Evolutionary conservation across 768 basidiomycete species (phyloP), one percentile per base, ranked within the genome.

Genomic region (Saitozyma sp.): DNA sequence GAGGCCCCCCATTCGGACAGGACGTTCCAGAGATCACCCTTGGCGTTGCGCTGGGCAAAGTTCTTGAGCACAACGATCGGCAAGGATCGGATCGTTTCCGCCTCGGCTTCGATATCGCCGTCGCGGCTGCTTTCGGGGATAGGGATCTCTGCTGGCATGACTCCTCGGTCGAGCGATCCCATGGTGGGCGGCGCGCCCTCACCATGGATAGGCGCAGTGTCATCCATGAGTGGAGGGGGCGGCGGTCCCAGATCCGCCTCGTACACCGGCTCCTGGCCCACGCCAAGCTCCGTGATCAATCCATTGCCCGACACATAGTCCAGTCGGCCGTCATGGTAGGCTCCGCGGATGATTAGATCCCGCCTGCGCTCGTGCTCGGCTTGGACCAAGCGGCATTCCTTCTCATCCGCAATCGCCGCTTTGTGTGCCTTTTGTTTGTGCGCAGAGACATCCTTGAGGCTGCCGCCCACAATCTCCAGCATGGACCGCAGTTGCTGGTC

Each of bases 41-140:
- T 85, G 50, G 83, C 81, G 3, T 71, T 84, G 68, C 85, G 87
- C 13, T 83, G 77, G 6, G 85, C 86, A 73, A 87, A 96, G 78
- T 91, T 89, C 68, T 86, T 85, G 71, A 99, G 85, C 13, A 99
- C 83, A 0, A 99, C 89, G 11, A 97, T 86, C 0, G 96, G 95
- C 57, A 96, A 81, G 0, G 86, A 82, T 11, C 83, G 82, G 52
- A 89, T 80, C 10, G 83, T 83, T 48, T 81, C 79, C 29, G 62
- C 65, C 57, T 80, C 79, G 17, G 60, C 71, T 39, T 79, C 79
- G 3, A 75, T 54, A 14, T 74, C 58, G 14, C 62, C 52, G 56
- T 53, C 13, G 63, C 38, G 8, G 11, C 65, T 50, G 17, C 29
- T 50, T 7, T 45, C 60, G 37, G 64, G 45, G 20, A 38, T 51